These are phyloP conservation scores for Aristolochia contorta DNA, from an alignment of 164 flowering plant genomes.

Conservation along the genomic window DNA sequence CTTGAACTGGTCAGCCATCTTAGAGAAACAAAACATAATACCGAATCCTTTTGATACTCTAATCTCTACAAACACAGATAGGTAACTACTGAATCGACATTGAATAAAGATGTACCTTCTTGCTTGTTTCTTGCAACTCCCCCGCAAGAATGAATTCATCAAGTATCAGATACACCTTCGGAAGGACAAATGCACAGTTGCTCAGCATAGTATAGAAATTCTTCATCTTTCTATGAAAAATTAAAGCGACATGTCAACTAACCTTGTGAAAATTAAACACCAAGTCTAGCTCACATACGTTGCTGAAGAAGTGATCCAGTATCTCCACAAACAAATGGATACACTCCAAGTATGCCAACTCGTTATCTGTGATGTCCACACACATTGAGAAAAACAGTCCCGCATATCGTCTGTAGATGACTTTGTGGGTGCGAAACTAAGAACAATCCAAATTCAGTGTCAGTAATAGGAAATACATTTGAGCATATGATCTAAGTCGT, in stretches of 20 bases:
- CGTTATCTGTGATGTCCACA: conserved; percentile 97
- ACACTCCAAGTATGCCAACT: conserved; percentile 90
- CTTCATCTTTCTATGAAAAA: too few species aligned
- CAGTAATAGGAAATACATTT: not conserved
- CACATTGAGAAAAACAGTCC: conserved; percentile 93
- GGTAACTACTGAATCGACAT: too few species aligned
- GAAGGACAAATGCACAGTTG: too few species aligned
- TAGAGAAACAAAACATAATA: not conserved
- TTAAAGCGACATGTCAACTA: conserved; percentile 10
- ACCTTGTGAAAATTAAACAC: conserved; percentile 99
- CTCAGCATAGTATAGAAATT: too few species aligned
- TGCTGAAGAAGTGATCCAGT: conserved; percentile 98
- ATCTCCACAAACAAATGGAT: conserved; percentile 98
- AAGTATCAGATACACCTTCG: conserved; percentile 82
- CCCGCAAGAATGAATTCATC: conserved; percentile 99
- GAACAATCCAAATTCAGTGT: not conserved
- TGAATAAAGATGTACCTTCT: conserved; percentile 46
- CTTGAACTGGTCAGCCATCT: not conserved
- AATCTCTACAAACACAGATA: not conserved
- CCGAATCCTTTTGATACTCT: not conserved
- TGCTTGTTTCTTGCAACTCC: conserved; percentile 99
- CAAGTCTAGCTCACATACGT: conserved; percentile 98
- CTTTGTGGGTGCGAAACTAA: conserved; percentile 97
- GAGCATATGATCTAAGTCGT: too few species aligned
- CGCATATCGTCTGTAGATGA: conserved; percentile 96